Evolutionary conservation across 2,329 filamentous ascomycete species (phyloP).

Genomic region (Trichoderma afroharzianum): DNA sequence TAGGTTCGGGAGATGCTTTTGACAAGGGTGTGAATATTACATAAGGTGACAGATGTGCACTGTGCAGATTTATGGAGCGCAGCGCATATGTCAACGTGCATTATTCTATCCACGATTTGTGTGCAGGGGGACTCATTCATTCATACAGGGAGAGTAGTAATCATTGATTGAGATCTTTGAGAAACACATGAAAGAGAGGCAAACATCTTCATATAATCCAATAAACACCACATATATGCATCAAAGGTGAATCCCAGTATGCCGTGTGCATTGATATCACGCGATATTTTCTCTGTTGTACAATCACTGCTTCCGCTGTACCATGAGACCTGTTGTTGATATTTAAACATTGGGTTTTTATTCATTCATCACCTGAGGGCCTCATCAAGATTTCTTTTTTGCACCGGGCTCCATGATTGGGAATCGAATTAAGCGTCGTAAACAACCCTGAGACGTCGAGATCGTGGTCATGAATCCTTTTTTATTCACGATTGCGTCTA

Average conservation of each 20-base stretch:
- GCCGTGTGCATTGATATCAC: background rate
- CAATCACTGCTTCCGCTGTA: background rate
- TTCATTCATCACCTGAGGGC: constrained; percentile 13
- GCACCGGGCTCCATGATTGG: constrained; percentile 13
- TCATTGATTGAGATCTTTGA: background rate
- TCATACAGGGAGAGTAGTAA: background rate
- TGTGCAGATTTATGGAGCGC: constrained; percentile 1
- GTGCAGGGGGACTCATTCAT: background rate
- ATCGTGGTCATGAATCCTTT: constrained; percentile 40
- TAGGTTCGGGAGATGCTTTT: constrained; percentile 10
- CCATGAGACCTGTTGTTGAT: background rate
- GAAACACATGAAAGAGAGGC: background rate
- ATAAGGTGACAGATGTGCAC: constrained; percentile 3
- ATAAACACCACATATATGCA: background rate
- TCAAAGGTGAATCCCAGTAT: background rate
- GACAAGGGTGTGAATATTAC: constrained; percentile 17
- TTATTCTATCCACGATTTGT: background rate
- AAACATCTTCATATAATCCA: background rate
- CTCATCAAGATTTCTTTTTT: constrained; percentile 8
- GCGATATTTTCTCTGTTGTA: background rate
- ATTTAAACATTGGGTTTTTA: constrained; percentile 6
- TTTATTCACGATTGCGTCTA: constrained; percentile 45
- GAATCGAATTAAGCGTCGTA: constrained; percentile 19
- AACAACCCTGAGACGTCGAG: constrained; percentile 17
- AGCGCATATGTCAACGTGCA: constrained; percentile 2